Evolutionary conservation across 108 stramenopile species (phyloP).

Genomic region (Pseudonitzschia multistriata): DNA sequence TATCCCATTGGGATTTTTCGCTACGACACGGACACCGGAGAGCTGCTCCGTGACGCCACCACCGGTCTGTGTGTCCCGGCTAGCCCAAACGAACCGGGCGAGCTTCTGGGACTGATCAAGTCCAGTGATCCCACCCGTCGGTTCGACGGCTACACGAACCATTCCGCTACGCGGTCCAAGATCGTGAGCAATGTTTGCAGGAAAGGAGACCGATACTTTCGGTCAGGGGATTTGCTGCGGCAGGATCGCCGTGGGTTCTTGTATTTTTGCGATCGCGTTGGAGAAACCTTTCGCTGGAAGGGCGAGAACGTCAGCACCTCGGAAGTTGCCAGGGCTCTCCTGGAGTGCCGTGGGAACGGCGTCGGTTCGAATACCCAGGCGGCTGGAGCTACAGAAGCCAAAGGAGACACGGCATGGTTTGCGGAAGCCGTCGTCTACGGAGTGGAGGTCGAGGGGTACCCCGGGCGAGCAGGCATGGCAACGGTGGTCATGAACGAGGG

Average conservation of each 20-base stretch:
- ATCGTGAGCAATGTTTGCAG: constrained; percentile 17
- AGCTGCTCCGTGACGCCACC: constrained; percentile 5
- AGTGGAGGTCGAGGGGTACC: constrained; percentile 18
- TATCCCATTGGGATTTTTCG: constrained; percentile 20
- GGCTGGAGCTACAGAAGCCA: background rate
- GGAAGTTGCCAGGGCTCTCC: constrained; percentile 14
- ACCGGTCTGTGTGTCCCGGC: constrained; percentile 21
- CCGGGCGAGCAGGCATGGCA: constrained; percentile 24
- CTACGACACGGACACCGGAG: constrained; percentile 20
- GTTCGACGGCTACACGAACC: constrained; percentile 22
- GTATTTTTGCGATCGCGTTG: constrained; percentile 23
- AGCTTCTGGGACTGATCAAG: constrained; percentile 21
- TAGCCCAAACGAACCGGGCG: constrained; percentile 9
- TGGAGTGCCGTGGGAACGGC: background rate
- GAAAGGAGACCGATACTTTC: constrained; percentile 17
- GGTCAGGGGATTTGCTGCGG: constrained; percentile 17
- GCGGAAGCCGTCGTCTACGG: constrained; percentile 20
- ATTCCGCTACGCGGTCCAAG: constrained; percentile 8
- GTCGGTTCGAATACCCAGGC: background rate
- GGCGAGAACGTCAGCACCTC: constrained; percentile 26
- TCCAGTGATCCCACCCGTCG: constrained; percentile 7
- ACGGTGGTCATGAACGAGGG: background rate
- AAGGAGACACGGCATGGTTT: background rate
- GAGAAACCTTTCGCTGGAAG: constrained; percentile 28
- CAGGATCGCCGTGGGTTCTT: constrained; percentile 20